phyloP scores from a whole-genome alignment of 1,139 yeast genomes.

The Saccharomyces hybrid region DNA sequence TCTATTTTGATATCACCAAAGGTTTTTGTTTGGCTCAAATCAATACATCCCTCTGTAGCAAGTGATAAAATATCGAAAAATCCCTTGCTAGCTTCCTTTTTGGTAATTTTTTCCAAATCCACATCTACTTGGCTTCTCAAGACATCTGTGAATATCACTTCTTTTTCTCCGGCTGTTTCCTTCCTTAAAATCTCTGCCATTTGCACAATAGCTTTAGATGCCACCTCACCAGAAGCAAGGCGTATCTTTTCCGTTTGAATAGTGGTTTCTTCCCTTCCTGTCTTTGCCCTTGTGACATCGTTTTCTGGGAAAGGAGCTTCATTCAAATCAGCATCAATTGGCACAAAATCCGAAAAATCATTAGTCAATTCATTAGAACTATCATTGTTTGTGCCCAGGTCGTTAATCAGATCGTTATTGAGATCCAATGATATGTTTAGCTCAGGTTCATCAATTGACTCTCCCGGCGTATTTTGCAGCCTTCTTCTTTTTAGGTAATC shows the following conservation, averaged over 20 bases:
- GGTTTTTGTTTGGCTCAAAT: constrained; percentile 51
- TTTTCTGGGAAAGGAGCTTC: constrained; percentile 3
- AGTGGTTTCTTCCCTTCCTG: not conserved
- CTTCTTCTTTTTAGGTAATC: constrained; percentile 12
- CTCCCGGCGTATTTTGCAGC: constrained; percentile 3
- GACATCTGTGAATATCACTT: not conserved
- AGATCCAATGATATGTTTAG: constrained; percentile 23
- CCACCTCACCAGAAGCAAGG: not conserved
- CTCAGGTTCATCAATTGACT: constrained; percentile 11
- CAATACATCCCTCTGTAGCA: constrained; percentile 70
- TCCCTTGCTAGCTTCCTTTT: constrained; percentile 60
- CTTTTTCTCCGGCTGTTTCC: not conserved
- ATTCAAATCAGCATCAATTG: constrained; percentile 13
- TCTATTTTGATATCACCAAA: constrained; percentile 54
- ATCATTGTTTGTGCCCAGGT: not conserved
- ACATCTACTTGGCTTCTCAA: not conserved
- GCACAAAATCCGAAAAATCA: constrained; percentile 9
- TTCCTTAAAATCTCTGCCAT: constrained; percentile 1
- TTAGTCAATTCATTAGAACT: constrained; percentile 3
- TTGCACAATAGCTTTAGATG: not conserved
- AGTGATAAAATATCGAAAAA: constrained; percentile 79
- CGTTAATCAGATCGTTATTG: constrained; percentile 10
- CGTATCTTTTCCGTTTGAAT: not conserved
- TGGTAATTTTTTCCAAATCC: constrained; percentile 48
- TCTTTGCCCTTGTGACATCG: not conserved